Base-by-base conservation (phyloP, 768 basidiomycete genomes). In the Mycena maculata region DNA sequence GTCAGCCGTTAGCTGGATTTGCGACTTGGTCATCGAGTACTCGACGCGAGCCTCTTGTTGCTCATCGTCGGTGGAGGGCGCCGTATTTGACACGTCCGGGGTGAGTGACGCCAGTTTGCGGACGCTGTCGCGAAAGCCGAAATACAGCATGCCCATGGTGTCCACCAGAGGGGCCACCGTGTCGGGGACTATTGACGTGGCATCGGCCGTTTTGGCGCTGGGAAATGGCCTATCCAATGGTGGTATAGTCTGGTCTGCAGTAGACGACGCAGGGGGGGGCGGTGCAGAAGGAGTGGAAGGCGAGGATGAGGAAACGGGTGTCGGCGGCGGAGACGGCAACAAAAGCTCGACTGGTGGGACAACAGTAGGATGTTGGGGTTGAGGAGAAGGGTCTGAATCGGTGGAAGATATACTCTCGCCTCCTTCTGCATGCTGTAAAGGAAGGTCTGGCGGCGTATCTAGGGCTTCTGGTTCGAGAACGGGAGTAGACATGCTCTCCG, bases 21-120 rank as follows among this genome's bases (percentile, higher is more conserved):
- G 92, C 2, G 81, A 80, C 73, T 88, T 91, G 45, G 90, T 88
- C 83, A 90, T 84, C 22, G 80, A 80, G 61, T 84, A 80, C 49
- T 85, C 85, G 36, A 77, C 74, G 20, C 74, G 78, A 1, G 77
- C 78, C 13, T 84, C 83, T 4, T n/a, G n/a, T n/a, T n/a, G n/a
- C n/a, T n/a, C n/a, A n/a, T n/a, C n/a, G n/a, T 36, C 65, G n/a
- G 70, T 69, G 45, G 62, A 63, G 49, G 63, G 58, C 57, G 62
- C 54, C 18, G 25, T 36, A 23, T 70, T 60, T 7, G 62, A 58
- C 25, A 60, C 41, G 18, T 74, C 65, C 3, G 75, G 67, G 20
- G 77, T 74, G 22, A 87, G 75, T 27, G 80, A 80, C 1, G 79
- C 76, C 13, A 88, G 72, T 73, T 83, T 84, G 6, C 82, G 79